A percentile compares a stretch with the other conserved stretches of the same genome.
These are phyloP conservation scores for Debaryomyces psychrophilus DNA, from an alignment of 1,139 yeast species.

Conservation along the genomic window DNA sequence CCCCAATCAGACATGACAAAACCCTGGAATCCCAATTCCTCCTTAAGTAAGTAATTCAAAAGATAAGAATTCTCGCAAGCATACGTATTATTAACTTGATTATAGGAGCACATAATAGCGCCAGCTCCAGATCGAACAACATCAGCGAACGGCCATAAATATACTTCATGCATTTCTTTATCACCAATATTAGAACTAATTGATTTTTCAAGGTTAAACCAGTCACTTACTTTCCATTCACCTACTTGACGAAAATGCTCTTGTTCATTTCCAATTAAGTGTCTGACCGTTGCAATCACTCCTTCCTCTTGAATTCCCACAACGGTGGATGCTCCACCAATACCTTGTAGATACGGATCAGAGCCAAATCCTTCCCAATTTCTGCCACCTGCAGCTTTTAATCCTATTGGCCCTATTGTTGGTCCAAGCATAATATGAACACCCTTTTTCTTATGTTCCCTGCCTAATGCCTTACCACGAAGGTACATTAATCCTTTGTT, in stretches of 20 bases:
- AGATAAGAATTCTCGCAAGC: constrained; percentile 65
- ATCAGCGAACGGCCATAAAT: constrained; percentile 70
- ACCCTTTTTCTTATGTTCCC: constrained; percentile 58
- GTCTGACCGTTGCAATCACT: constrained; percentile 57
- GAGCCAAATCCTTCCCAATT: constrained; percentile 70
- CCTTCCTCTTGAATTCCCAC: constrained; percentile 63
- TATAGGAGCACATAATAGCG: constrained; percentile 65
- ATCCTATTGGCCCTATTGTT: constrained; percentile 64
- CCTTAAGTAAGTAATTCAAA: constrained; percentile 58
- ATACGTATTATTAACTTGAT: constrained; percentile 58
- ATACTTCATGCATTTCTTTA: constrained; percentile 63
- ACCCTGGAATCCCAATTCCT: constrained; percentile 68
- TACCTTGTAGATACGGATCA: constrained; percentile 65
- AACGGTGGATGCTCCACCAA: constrained; percentile 55
- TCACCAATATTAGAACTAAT: constrained; percentile 60
- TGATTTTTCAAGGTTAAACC: constrained; percentile 43
- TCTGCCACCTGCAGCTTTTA: constrained; percentile 65
- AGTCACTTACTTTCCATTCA: constrained; percentile 53
- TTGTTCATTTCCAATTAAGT: constrained; percentile 64
- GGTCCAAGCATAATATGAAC: constrained; percentile 68
- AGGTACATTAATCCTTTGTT: constrained; percentile 54
- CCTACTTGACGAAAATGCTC: constrained; percentile 64
- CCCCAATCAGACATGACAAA: constrained; percentile 71
- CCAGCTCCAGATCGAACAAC: constrained; percentile 63
- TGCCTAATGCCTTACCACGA: constrained; percentile 61